These are phyloP conservation scores for Nicotiana rustica DNA, from an alignment of 305 asterid species.

Conservation along the genomic window DNA sequence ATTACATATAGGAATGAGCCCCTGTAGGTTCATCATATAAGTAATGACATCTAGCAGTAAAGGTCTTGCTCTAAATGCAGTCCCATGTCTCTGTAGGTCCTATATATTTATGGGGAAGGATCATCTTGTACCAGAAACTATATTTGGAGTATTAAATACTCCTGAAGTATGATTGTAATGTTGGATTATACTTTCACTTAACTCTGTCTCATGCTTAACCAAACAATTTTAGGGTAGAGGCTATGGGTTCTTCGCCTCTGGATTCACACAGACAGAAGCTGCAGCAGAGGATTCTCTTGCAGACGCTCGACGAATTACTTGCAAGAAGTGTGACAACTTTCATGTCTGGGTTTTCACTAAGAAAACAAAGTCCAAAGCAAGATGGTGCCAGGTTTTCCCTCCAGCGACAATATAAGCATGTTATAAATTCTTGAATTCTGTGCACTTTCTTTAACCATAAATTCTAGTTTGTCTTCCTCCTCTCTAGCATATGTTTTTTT, in stretches of 20 bases:
- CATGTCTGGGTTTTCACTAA: constrained; percentile 81
- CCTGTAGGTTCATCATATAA: background rate
- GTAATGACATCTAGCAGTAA: background rate
- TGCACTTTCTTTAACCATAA: constrained; percentile 23
- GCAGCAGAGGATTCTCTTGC: constrained; percentile 59
- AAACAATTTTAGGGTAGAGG: constrained; percentile 61
- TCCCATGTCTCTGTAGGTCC: background rate
- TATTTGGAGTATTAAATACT: background rate
- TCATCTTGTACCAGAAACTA: constrained; percentile 20
- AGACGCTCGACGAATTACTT: constrained; percentile 77
- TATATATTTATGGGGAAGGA: background rate
- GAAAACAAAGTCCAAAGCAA: constrained; percentile 81
- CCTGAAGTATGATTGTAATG: background rate
- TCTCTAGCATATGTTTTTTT: constrained; percentile 30
- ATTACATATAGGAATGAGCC: background rate
- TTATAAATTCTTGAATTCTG: constrained; percentile 17
- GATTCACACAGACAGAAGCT: constrained; percentile 61
- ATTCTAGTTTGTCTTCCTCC: constrained; percentile 25
- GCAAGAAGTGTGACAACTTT: constrained; percentile 84
- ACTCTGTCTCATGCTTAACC: constrained; percentile 13
- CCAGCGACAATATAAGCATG: constrained; percentile 11
- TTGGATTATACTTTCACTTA: constrained; percentile 29
- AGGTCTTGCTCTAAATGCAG: background rate
- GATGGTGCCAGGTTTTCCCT: constrained; percentile 96
- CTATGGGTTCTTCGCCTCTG: constrained; percentile 59